Conservation (phyloP, 495 filamentous ascomycete species). For the Podospora didyma region DNA sequence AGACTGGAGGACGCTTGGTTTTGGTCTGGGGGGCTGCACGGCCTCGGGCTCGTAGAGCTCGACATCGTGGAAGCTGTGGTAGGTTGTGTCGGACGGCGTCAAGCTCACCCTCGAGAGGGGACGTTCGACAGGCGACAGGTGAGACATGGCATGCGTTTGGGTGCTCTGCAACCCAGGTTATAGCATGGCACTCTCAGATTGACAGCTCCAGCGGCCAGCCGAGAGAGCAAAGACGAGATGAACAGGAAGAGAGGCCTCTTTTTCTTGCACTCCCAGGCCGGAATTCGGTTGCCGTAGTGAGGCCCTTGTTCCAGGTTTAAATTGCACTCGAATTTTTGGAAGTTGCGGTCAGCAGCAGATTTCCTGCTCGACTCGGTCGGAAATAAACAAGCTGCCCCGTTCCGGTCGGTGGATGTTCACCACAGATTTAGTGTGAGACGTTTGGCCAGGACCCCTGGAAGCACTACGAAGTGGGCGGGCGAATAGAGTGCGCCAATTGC, state of each 20-base stretch:
- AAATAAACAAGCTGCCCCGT: conserved; percentile 10
- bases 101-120: conserved; percentile 38
- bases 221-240: neutral
- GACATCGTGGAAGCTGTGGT: conserved; percentile 45
- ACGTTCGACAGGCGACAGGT: conserved; percentile 28
- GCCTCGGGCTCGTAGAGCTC: conserved; percentile 32
- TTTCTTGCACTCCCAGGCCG: neutral
- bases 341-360: conserved; percentile 16
- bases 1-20: conserved; percentile 4
- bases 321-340: conserved; percentile 1
- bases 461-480: neutral
- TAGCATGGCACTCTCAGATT: conserved; percentile 15
- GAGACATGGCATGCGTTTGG: conserved; percentile 28
- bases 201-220: neutral
- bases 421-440: conserved; percentile 8
- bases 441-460: conserved; percentile 6
- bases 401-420: neutral
- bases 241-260: no score
- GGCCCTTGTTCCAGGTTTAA: conserved; percentile 12
- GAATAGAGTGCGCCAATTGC: conserved; percentile 13
- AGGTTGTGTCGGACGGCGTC: conserved; percentile 39
- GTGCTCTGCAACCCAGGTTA: conserved; percentile 2
- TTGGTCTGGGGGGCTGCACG: conserved; percentile 6
- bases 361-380: conserved; percentile 3
- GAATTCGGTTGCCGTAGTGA: conserved; percentile 10